Conservation (phyloP, 2,329 filamentous ascomycete genomes). For the Zymoseptoria ardabiliae region DNA sequence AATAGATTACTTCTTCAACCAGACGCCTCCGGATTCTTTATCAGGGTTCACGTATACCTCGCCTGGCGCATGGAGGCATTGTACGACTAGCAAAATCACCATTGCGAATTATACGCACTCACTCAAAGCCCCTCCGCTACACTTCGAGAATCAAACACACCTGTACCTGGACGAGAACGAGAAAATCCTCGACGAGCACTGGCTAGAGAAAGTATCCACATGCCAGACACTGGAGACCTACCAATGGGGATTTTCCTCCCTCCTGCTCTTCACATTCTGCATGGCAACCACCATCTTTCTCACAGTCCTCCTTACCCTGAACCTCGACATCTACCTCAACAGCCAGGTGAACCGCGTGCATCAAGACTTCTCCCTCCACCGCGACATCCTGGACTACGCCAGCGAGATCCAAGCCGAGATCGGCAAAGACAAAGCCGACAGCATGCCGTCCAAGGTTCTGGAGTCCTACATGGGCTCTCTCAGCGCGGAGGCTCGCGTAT, state of each 20-base stretch:
- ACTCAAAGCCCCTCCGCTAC: not conserved
- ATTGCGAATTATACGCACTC: slow-evolving; percentile 1
- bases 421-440: slow-evolving; percentile 1
- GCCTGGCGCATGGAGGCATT: not conserved
- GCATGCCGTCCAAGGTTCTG: slow-evolving; percentile 7
- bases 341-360: slow-evolving; percentile 4
- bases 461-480: slow-evolving; percentile 1
- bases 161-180: not conserved
- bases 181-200: not conserved
- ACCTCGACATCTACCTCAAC: slow-evolving; percentile 5
- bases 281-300: slow-evolving; percentile 5
- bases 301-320: slow-evolving; percentile 1
- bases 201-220: not conserved
- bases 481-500: not conserved
- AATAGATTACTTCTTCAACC: not conserved
- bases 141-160: not conserved
- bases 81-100: slow-evolving; percentile 5
- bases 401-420: slow-evolving; percentile 5
- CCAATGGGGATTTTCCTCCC: slow-evolving; percentile 11
- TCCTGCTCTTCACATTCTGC: slow-evolving; percentile 13
- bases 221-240: slow-evolving; percentile 8
- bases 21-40: not conserved
- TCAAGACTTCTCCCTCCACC: slow-evolving; percentile 5
- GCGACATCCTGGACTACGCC: slow-evolving; percentile 11
- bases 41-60: not conserved